phyloP scores from a whole-genome alignment of 2,329 filamentous ascomycete genomes.

The Diaporthe ampelina region DNA sequence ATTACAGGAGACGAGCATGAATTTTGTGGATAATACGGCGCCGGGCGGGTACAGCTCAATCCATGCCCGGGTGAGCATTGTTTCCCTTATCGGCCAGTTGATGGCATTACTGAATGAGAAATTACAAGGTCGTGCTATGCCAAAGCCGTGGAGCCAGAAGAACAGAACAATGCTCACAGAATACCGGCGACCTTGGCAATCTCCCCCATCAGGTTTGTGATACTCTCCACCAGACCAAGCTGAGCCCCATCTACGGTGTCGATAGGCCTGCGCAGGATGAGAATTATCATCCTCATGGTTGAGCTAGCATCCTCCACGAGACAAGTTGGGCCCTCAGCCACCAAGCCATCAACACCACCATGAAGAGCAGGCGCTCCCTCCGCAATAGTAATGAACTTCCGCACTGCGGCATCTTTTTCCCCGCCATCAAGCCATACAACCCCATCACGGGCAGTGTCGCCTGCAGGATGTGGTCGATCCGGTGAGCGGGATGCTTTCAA shows the following conservation, averaged over 20 bases:
- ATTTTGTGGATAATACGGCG: too few species aligned
- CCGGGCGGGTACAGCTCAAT: too few species aligned
- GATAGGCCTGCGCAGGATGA: not conserved
- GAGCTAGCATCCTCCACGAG: not conserved
- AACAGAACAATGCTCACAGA: not conserved
- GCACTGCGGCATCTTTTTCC: not conserved
- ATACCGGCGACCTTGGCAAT: not conserved
- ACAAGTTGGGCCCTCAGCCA: not conserved
- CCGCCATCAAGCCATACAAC: not conserved
- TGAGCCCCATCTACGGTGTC: not conserved
- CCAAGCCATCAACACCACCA: not conserved
- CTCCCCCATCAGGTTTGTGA: not conserved
- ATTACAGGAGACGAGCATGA: too few species aligned
- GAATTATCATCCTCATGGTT: not conserved
- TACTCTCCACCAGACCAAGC: not conserved
- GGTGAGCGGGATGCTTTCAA: not conserved
- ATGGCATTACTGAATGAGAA: too few species aligned
- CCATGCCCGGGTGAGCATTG: too few species aligned
- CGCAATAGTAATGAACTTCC: not conserved
- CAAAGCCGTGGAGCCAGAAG: too few species aligned
- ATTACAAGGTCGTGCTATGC: too few species aligned
- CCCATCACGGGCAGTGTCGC: not conserved
- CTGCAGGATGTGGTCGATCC: not conserved
- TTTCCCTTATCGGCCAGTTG: too few species aligned
- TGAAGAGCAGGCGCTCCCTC: not conserved